A percentile compares a stretch with the other conserved stretches of the same genome.
phyloP scores from a whole-genome alignment of 169 alveolate genomes.

The Amoebophrya sp. region DNA sequence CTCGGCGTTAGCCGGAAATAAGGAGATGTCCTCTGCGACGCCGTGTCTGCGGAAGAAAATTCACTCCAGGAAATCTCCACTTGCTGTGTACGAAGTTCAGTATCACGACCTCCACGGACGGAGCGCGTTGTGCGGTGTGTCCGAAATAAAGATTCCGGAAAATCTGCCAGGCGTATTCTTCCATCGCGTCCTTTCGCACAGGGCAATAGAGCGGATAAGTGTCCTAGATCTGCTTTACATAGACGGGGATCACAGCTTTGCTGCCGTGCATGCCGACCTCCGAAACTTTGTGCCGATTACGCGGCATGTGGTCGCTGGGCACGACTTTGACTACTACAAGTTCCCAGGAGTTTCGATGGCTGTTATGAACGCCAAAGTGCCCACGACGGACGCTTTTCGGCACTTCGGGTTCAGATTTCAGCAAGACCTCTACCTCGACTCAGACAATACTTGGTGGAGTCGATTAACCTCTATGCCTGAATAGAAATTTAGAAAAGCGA shows the following conservation, averaged over 20 bases:
- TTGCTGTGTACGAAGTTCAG: not conserved
- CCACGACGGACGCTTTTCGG: not conserved
- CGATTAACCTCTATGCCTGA: too few species aligned
- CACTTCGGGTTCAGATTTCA: not conserved
- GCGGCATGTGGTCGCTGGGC: not conserved
- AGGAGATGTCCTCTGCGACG: not conserved
- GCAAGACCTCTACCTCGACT: not conserved
- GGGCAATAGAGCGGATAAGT: not conserved
- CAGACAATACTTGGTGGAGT: not conserved
- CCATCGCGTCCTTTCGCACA: not conserved
- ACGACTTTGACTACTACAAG: conserved; percentile 20
- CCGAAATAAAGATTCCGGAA: not conserved
- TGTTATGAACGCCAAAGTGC: not conserved
- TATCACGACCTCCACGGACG: too few species aligned
- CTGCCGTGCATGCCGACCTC: not conserved
- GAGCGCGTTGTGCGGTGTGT: not conserved
- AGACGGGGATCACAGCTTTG: not conserved
- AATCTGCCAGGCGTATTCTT: not conserved
- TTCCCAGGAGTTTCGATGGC: not conserved
- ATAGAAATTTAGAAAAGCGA: too few species aligned
- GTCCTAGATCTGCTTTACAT: not conserved
- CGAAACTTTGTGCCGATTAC: not conserved
- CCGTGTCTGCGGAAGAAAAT: not conserved
- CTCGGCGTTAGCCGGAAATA: not conserved
- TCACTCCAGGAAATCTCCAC: not conserved